Evolutionary conservation across 768 basidiomycete species (phyloP).

Genomic region (Rhodotorula babjevae): DNA sequence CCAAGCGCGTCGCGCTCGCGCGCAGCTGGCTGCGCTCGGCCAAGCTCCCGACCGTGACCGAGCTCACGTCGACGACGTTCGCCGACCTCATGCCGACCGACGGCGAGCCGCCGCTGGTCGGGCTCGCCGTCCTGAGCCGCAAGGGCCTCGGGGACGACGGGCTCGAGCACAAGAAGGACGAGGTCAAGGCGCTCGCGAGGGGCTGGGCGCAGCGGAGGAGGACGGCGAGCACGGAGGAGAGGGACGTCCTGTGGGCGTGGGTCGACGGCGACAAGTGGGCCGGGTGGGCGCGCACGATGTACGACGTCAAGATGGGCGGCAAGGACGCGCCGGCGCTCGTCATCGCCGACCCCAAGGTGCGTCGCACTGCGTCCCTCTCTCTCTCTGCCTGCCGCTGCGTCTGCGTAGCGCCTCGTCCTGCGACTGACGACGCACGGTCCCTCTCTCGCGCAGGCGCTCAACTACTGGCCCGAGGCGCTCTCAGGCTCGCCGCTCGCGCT

Average conservation of each 20-base stretch:
- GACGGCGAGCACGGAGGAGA: constrained; percentile 6
- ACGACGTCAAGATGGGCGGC: constrained; percentile 56
- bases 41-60: constrained; percentile 66
- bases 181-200: background rate
- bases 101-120: constrained; percentile 67
- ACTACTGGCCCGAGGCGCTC: constrained; percentile 23
- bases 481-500: constrained; percentile 8
- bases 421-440: too few relatives aligned
- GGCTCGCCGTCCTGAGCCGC: constrained; percentile 55
- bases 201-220: constrained; percentile 1
- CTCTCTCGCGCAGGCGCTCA: constrained; percentile 9
- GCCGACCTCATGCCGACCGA: constrained; percentile 74
- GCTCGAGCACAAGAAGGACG: background rate
- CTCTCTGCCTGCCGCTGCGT: too few relatives aligned
- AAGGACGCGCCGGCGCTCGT: constrained; percentile 40
- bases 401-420: too few relatives aligned
- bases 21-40: constrained; percentile 62
- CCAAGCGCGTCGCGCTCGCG: constrained; percentile 25
- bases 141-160: constrained; percentile 35
- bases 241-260: constrained; percentile 67
- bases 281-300: constrained; percentile 88
- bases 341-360: constrained; percentile 34
- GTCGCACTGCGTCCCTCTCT: background rate
- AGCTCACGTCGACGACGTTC: constrained; percentile 74
- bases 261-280: constrained; percentile 77